phyloP scores from a whole-genome alignment of 768 basidiomycete species.

The Pleurotus salmoneostramineus region DNA sequence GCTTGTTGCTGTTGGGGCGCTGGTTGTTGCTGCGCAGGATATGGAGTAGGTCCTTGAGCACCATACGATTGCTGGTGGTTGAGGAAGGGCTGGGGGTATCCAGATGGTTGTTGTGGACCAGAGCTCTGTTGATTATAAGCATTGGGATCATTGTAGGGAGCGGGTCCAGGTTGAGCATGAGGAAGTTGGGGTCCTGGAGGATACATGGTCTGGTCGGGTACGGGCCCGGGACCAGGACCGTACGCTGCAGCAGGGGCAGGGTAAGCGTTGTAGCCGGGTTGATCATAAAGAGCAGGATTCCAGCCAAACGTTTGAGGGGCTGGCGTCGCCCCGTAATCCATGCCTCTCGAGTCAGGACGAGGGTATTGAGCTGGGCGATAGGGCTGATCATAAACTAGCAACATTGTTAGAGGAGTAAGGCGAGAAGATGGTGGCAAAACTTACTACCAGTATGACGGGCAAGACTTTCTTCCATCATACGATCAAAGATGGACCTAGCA shows the following conservation, averaged over 20 bases:
- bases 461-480: conserved; percentile 90
- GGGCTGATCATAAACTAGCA: conserved; percentile 51
- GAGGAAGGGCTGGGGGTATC: conserved; percentile 28
- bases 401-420: background rate
- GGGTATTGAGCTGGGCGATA: conserved; percentile 19
- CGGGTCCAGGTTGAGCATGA: conserved; percentile 19
- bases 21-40: conserved; percentile 28
- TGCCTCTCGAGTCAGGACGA: conserved; percentile 25
- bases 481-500: conserved; percentile 85
- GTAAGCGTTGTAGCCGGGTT: conserved; percentile 15
- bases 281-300: conserved; percentile 29
- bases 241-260: conserved; percentile 15
- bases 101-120: conserved; percentile 16
- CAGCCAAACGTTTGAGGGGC: conserved; percentile 47
- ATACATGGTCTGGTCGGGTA: background rate
- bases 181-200: conserved; percentile 12
- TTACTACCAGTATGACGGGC: conserved; percentile 67
- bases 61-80: conserved; percentile 25
- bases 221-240: conserved; percentile 4
- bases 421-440: conserved; percentile 11
- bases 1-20: conserved; percentile 16
- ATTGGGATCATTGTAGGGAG: conserved; percentile 17
- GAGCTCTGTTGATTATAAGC: conserved; percentile 13
- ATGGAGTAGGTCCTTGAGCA: conserved; percentile 34
- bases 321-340: conserved; percentile 16